Percentiles rank a stretch among this genome's conserved stretches.
Conservation (phyloP, 1,139 yeast genomes). For the Arxiozyma telluris region DNA sequence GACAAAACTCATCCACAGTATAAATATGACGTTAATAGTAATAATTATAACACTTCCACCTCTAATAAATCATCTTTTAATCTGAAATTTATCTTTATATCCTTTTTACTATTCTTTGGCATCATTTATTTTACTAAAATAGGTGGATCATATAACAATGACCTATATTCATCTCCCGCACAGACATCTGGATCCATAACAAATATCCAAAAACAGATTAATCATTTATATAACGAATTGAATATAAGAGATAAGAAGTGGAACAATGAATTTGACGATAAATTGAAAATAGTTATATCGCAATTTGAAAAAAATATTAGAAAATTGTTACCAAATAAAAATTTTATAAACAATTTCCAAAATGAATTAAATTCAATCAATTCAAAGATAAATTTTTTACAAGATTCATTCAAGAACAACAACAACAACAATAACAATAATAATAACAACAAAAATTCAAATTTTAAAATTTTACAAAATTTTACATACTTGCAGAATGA, state of each 20-base stretch:
- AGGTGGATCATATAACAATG: background rate
- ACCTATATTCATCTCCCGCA: background rate
- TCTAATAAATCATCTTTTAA: background rate
- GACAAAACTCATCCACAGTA: slow-evolving; percentile 8
- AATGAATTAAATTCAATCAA: slow-evolving; percentile 13
- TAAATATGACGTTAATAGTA: slow-evolving; percentile 7
- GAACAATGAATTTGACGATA: slow-evolving; percentile 23
- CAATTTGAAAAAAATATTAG: slow-evolving; percentile 29
- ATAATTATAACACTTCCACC: background rate
- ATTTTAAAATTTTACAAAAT: slow-evolving; percentile 10
- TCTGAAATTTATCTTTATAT: background rate
- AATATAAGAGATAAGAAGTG: slow-evolving; percentile 18
- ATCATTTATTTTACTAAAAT: background rate
- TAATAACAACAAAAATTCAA: background rate
- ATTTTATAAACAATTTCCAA: slow-evolving; percentile 11
- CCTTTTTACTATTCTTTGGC: background rate
- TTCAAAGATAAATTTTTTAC: slow-evolving; percentile 8
- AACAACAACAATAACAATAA: slow-evolving; percentile 2
- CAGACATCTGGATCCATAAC: slow-evolving; percentile 8
- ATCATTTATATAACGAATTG: slow-evolving; percentile 24
- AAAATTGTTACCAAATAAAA: slow-evolving; percentile 17
- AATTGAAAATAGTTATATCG: slow-evolving; percentile 23
- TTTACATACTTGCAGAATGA: slow-evolving; percentile 22
- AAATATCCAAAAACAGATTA: slow-evolving; percentile 24
- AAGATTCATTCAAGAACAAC: slow-evolving; percentile 7